Base-by-base conservation (phyloP, 108 stramenopile species). In the Cylindrotheca fusiformis region DNA sequence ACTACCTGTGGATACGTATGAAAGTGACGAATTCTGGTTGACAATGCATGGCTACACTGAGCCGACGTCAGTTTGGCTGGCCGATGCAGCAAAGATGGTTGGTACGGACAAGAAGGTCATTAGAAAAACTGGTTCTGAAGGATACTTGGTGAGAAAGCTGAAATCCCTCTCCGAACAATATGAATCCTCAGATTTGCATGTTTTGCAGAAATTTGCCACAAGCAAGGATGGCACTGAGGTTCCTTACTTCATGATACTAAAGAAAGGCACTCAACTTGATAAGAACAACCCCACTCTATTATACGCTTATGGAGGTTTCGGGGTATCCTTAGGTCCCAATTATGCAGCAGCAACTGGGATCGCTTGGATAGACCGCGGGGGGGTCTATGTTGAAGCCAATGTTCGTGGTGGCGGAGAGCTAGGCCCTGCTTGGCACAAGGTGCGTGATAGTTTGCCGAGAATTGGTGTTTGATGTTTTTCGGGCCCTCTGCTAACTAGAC, bases 331-430 rank as follows among this genome's bases (percentile, higher is more conserved):
- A 17, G 86, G 84, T 17, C 99, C 99, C 20, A 67, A 79, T n/a
- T 98, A 97, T 67, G 59, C 71, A 32, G 70, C 90, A 2, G 72
- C 90, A 2, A 69, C 76, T 1, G 95, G 97, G 1, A 62, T 85
- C 48, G 68, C 77, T 36, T 97, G 96, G 91, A 69, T 98, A 14
- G 93, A 97, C 58, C 75, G 90, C 26, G 99, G 97, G 19, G 95
- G 94, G 23, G 86, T 84, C 17, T 94, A 95, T 48, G 94, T 96
- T 55, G 87, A 96, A 66, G 97, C 97, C 46, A 98, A 98, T 67
- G 94, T 98, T 63, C 84, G 97, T 30, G 97, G 96, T 49, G 97
- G 97, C 2, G 95, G 95, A 12, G 95, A 96, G 60, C 95, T 87
- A 52, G 97, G 95, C 2, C 93, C 91, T 2, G 32, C 51, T 6